Evolutionary conservation across 192 early-diverging fungal species (phyloP).

Genomic region (Coemansia asiatica): DNA sequence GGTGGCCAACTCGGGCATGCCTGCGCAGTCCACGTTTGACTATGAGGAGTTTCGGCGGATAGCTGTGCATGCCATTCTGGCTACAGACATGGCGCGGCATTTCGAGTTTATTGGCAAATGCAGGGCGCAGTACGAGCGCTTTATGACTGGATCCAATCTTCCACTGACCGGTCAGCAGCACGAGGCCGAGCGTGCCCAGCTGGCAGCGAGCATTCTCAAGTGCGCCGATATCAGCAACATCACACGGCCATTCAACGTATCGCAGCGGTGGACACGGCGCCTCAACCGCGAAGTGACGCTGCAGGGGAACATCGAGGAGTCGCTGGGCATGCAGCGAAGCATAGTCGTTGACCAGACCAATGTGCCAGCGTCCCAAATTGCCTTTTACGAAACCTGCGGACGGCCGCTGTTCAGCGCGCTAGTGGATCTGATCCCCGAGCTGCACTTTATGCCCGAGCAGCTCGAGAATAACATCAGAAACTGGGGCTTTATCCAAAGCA

Average conservation of each 20-base stretch:
- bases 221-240: slow-evolving; percentile 83
- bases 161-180: slow-evolving; percentile 54
- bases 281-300: slow-evolving; percentile 68
- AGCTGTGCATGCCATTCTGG: slow-evolving; percentile 70
- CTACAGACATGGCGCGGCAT: slow-evolving; percentile 81
- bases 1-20: neutral
- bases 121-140: slow-evolving; percentile 61
- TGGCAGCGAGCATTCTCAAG: slow-evolving; percentile 74
- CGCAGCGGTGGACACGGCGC: slow-evolving; percentile 67
- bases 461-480: slow-evolving; percentile 54
- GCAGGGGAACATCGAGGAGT: slow-evolving; percentile 73
- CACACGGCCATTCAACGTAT: slow-evolving; percentile 69
- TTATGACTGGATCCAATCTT: slow-evolving; percentile 49
- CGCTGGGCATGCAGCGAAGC: slow-evolving; percentile 61
- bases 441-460: slow-evolving; percentile 49
- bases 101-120: slow-evolving; percentile 75
- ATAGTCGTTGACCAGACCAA: slow-evolving; percentile 42
- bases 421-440: slow-evolving; percentile 49
- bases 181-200: slow-evolving; percentile 60
- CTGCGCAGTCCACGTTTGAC: slow-evolving; percentile 29
- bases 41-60: slow-evolving; percentile 71
- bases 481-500: slow-evolving; percentile 50
- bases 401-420: slow-evolving; percentile 55
- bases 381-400: slow-evolving; percentile 53
- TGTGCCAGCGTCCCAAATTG: slow-evolving; percentile 48